These are phyloP conservation scores for Sideroxylon spinosum DNA, from an alignment of 179 eudicot genomes.

Conservation along the genomic window DNA sequence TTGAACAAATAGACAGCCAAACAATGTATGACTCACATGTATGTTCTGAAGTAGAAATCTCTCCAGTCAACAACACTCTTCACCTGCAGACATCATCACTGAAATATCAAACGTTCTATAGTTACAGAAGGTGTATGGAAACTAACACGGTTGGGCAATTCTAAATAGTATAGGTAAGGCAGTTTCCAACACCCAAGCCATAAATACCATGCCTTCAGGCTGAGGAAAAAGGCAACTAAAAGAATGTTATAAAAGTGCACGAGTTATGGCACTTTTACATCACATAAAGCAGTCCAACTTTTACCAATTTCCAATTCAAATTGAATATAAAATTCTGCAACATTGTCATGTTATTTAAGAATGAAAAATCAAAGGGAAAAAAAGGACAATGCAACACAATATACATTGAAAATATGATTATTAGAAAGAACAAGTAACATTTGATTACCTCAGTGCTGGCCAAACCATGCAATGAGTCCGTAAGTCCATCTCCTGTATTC, in stretches of 20 bases:
- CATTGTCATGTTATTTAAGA: background rate
- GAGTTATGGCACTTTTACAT: background rate
- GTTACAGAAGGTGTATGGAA: background rate
- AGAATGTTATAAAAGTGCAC: background rate
- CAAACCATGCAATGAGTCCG: constrained; percentile 74
- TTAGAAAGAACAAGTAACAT: background rate
- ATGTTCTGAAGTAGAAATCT: constrained; percentile 67
- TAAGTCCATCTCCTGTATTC: constrained; percentile 79
- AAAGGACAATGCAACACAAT: background rate
- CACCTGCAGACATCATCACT: constrained; percentile 40
- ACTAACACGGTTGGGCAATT: background rate
- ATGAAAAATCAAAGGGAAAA: background rate
- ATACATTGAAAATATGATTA: background rate
- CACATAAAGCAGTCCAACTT: background rate
- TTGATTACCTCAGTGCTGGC: constrained; percentile 64
- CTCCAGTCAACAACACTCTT: constrained; percentile 92
- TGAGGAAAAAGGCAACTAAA: constrained; percentile 4
- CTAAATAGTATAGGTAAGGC: background rate
- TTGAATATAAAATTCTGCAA: background rate
- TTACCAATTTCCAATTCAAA: background rate
- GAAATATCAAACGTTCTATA: constrained; percentile 13
- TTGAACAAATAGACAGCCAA: background rate
- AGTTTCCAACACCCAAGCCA: background rate
- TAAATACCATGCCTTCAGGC: background rate
- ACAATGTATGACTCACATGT: constrained; percentile 44